Conservation (phyloP, 2,329 filamentous ascomycete genomes). For the Colletotrichum paranaense region DNA sequence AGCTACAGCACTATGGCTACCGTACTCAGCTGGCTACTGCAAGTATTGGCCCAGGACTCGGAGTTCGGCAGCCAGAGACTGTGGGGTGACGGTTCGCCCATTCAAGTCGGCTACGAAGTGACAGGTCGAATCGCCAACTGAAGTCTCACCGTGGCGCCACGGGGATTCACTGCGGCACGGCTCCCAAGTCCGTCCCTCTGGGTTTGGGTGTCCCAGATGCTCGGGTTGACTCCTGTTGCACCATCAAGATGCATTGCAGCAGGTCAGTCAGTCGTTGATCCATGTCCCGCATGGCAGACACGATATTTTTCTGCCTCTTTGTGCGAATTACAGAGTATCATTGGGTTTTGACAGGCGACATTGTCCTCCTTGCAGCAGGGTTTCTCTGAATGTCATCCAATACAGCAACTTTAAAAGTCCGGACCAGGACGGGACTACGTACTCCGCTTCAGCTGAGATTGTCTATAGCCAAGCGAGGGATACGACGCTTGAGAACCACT, state of each 20-base stretch:
- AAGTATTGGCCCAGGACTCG: conserved; percentile 4
- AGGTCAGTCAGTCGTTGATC: not conserved
- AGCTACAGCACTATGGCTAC: not conserved
- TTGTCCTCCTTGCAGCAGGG: conserved; percentile 12
- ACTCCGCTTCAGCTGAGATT: conserved; percentile 30
- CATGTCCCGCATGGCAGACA: not conserved
- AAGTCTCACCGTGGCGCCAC: conserved; percentile 4
- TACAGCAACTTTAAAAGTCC: not conserved
- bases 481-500: not conserved
- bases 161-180: not conserved
- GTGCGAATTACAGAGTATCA: not conserved
- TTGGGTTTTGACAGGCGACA: too few relatives aligned
- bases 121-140: conserved; percentile 4
- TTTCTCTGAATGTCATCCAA: conserved; percentile 14
- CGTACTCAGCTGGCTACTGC: not conserved
- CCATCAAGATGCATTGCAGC: not conserved
- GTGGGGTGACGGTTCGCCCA: conserved; percentile 6
- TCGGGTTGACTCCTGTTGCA: conserved; percentile 1
- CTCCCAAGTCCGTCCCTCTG: not conserved
- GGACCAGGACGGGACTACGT: conserved; percentile 2
- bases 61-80: conserved; percentile 28
- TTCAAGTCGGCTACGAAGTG: conserved; percentile 11
- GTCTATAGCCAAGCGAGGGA: conserved; percentile 22
- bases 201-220: conserved; percentile 5
- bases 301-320: not conserved